Evolutionary conservation across 116 monocot species (phyloP), one percentile per base, ranked within the genome.

Genomic region (Zostera marina): DNA sequence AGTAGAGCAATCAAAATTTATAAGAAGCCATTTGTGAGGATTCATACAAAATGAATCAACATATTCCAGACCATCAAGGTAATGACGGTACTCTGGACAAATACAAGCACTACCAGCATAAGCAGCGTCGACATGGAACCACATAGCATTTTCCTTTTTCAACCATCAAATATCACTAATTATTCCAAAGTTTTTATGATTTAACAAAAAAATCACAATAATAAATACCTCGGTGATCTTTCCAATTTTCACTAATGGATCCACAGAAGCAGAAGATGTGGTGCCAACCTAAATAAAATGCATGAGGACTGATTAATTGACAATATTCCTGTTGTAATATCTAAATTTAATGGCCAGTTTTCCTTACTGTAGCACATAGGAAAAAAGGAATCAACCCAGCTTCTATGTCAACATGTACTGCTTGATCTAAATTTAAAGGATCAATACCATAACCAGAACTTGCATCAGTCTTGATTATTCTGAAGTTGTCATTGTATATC

Each of bases 51-150:
- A 80, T 16, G 88, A 88, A 60, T 83, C 77, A 46, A 80, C 80
- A 65, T 67, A 60, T 62, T 88, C 88, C 22, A 88, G 74, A 9
- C 88, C 88, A 70, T 88, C 72, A 23, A 88, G 22, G 57, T 71
- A 53, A 59, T 78, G 77, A 16, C 77, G 72, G 61, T 70, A 83
- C 59, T 88, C 88, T 22, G 83, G 83, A 57, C 88, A 88, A 54
- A 88, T 77, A 63, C 83, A 83, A 52, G 88, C 83, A 73, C 77
- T 88, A 4, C 88, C 88, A 48, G 80, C 88, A 80, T 88, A 78
- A 19, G 88, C 88, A 65, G 88, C 88, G 71, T 88, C 88, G 42
- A 88, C 45, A 68, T 88, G 88, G 53, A 88, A 73, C 88, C 88
- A 88, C 58, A 83, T 68, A 53, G 59, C 63, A 61, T 73, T 32